These are phyloP conservation scores for Podila epicladia DNA, from an alignment of 192 early-diverging fungal genomes.

Conservation along the genomic window DNA sequence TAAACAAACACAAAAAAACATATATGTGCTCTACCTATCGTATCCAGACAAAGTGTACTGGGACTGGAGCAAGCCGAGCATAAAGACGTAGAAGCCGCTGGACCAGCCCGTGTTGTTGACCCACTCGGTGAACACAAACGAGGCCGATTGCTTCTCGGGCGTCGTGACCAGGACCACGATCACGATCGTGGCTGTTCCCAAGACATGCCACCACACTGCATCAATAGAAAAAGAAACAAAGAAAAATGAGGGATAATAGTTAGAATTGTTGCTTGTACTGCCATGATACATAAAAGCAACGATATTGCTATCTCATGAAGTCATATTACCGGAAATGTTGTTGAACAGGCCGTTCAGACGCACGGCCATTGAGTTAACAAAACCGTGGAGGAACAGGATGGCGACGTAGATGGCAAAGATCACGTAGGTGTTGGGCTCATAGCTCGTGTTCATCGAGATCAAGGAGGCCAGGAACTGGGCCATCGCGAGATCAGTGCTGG, in stretches of 20 bases:
- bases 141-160: constrained; percentile 43
- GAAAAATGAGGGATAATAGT: neutral
- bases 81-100: constrained; percentile 57
- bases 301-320: too few relatives aligned
- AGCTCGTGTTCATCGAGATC: constrained; percentile 50
- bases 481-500: constrained; percentile 59
- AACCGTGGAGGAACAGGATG: constrained; percentile 59
- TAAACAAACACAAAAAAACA: neutral
- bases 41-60: constrained; percentile 69
- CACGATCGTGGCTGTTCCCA: constrained; percentile 59
- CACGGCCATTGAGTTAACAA: constrained; percentile 61
- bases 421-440: constrained; percentile 50
- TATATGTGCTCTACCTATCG: constrained; percentile 11
- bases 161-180: constrained; percentile 55
- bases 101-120: constrained; percentile 62
- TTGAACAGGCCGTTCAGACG: constrained; percentile 58
- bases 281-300: too few relatives aligned
- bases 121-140: constrained; percentile 61
- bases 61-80: constrained; percentile 60
- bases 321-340: constrained; percentile 53
- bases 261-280: neutral
- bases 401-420: constrained; percentile 62
- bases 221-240: neutral
- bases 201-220: constrained; percentile 52
- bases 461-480: constrained; percentile 59